These are phyloP conservation scores for Taphrina betulina DNA, from an alignment of 1,139 yeast species.

Conservation along the genomic window DNA sequence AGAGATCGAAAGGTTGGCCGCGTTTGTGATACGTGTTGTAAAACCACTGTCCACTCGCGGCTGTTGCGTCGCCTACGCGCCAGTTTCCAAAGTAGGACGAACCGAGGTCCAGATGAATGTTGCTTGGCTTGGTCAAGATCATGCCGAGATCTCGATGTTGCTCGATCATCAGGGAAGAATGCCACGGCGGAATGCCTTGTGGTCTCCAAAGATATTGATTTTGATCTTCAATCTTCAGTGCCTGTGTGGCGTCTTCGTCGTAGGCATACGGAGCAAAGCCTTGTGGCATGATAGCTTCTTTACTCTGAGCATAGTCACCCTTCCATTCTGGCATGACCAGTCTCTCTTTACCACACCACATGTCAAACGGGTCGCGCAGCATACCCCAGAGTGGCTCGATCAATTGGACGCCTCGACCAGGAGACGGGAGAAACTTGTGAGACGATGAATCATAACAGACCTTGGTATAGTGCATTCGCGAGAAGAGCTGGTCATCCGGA, in stretches of 20 bases:
- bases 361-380: conserved; percentile 28
- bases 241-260: too few species aligned
- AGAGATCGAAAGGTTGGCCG: conserved; percentile 20
- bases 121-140: not conserved
- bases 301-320: conserved; percentile 8
- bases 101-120: conserved; percentile 22
- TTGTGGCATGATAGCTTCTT: conserved; percentile 19
- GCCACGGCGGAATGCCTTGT: conserved; percentile 30
- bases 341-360: conserved; percentile 3
- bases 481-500: conserved; percentile 12
- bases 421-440: conserved; percentile 1
- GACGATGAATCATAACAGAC: conserved; percentile 4
- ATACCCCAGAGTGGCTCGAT: conserved; percentile 32
- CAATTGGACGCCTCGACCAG: conserved; percentile 22
- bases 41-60: conserved; percentile 24
- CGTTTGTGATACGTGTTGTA: conserved; percentile 22
- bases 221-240: conserved; percentile 1
- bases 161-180: conserved; percentile 4
- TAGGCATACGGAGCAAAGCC: conserved; percentile 27
- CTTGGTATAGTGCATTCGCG: conserved; percentile 21
- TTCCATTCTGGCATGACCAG: not conserved
- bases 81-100: conserved; percentile 25
- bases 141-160: conserved; percentile 3
- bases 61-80: conserved; percentile 1
- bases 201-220: conserved; percentile 1